phyloP scores from a whole-genome alignment of 2,329 filamentous ascomycete genomes.

The Aureobasidium sp. region DNA sequence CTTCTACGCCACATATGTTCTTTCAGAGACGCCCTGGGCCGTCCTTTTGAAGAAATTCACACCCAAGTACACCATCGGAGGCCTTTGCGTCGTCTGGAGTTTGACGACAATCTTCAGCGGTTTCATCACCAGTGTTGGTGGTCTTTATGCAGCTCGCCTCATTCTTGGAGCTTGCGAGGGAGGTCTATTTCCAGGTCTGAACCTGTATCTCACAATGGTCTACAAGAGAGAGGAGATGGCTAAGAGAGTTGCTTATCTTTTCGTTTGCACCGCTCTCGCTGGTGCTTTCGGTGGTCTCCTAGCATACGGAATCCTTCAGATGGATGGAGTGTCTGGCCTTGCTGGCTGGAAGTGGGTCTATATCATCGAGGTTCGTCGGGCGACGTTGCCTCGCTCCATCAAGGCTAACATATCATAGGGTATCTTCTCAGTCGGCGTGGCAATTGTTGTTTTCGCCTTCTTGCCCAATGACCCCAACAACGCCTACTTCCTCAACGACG shows the following conservation, averaged over 20 bases:
- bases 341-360: constrained; percentile 29
- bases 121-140: constrained; percentile 37
- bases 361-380: constrained; percentile 23
- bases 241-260: constrained; percentile 36
- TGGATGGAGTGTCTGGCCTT: constrained; percentile 25
- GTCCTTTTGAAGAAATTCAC: constrained; percentile 43
- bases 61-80: constrained; percentile 35
- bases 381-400: too few relatives aligned
- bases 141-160: constrained; percentile 34
- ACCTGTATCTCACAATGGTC: constrained; percentile 31
- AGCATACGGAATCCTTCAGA: constrained; percentile 27
- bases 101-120: constrained; percentile 44
- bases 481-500: constrained; percentile 38
- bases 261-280: constrained; percentile 34
- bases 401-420: constrained; percentile 14
- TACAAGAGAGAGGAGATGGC: constrained; percentile 39
- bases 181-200: constrained; percentile 25
- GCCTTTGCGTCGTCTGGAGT: constrained; percentile 40
- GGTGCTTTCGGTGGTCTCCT: constrained; percentile 37
- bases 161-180: constrained; percentile 23
- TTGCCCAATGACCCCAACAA: constrained; percentile 37
- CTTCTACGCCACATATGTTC: constrained; percentile 47
- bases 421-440: constrained; percentile 24
- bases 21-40: constrained; percentile 43
- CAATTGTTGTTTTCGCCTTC: constrained; percentile 23